Evolutionary conservation across 345 rosid genomes (phyloP).

Genomic region (Gossypium longicalyx): DNA sequence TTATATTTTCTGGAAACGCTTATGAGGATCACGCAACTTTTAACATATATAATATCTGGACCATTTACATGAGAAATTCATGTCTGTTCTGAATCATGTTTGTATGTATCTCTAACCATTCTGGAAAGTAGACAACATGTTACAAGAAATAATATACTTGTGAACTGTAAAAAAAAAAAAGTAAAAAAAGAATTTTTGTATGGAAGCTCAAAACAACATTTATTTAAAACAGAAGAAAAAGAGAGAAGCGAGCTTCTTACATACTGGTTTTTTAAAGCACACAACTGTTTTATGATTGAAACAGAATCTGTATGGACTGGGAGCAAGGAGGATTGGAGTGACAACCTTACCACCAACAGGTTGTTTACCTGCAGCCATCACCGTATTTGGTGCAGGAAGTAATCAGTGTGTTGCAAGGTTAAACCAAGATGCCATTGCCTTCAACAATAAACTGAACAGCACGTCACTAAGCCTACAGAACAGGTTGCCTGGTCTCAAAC

Average conservation of each 20-base stretch:
- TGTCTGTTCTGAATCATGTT: not conserved
- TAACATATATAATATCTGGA: not conserved
- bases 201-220: not conserved
- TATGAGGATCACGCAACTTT: not conserved
- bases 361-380: conserved; percentile 86
- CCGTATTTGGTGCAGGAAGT: conserved; percentile 74
- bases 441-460: conserved; percentile 66
- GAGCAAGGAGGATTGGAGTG: conserved; percentile 82
- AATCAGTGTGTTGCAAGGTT: conserved; percentile 61
- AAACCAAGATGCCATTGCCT: conserved; percentile 63
- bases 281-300: conserved; percentile 25
- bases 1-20: not conserved
- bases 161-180: not conserved
- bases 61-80: not conserved
- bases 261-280: conserved; percentile 11
- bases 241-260: not conserved
- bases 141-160: not conserved
- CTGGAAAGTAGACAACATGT: not conserved
- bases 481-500: conserved; percentile 67
- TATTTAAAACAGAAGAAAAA: not conserved
- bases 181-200: not conserved
- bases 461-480: conserved; percentile 50
- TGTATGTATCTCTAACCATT: not conserved
- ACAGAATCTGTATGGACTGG: conserved; percentile 68
- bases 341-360: conserved; percentile 80